Conservation (phyloP, 2,329 filamentous ascomycete genomes). For the Capronia epimyces region DNA sequence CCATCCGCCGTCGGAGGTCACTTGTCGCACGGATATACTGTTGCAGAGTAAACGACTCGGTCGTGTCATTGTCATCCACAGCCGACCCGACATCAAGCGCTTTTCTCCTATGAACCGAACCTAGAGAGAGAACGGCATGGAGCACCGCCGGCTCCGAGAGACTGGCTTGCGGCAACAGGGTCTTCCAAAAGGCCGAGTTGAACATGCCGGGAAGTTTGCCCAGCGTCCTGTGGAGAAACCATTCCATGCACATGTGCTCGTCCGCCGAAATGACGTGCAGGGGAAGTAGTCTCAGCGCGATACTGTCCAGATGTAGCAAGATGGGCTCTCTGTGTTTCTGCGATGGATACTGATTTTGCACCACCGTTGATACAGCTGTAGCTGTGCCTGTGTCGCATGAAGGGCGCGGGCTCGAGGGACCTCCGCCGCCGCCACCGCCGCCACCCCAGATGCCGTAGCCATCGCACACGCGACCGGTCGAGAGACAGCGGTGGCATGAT, state of each 20-base stretch:
- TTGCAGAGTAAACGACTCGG: slow-evolving; percentile 31
- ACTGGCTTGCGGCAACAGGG: slow-evolving; percentile 38
- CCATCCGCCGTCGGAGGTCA: slow-evolving; percentile 32
- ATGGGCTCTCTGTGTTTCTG: too few relatives aligned
- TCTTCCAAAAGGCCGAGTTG: slow-evolving; percentile 38
- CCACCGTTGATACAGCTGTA: too few relatives aligned
- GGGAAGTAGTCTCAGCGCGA: background rate
- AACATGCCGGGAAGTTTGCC: slow-evolving; percentile 37
- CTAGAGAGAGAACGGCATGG: slow-evolving; percentile 42
- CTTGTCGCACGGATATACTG: slow-evolving; percentile 41
- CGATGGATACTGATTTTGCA: too few relatives aligned
- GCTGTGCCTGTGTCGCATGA: background rate
- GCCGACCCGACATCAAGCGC: slow-evolving; percentile 19
- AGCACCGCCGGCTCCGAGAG: slow-evolving; percentile 38
- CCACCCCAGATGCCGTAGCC: slow-evolving; percentile 43
- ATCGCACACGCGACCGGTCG: slow-evolving; percentile 37
- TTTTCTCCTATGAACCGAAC: slow-evolving; percentile 34
- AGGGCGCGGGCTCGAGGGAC: too few relatives aligned
- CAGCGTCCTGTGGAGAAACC: slow-evolving; percentile 29
- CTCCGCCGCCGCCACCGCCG: too few relatives aligned
- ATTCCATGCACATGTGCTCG: slow-evolving; percentile 31
- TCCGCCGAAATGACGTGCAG: slow-evolving; percentile 20
- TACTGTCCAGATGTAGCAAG: too few relatives aligned
- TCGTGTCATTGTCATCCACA: background rate
- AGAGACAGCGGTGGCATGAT: slow-evolving; percentile 35